Evolutionary conservation across 1,284 basidiomycete species (phyloP).

Genomic region (Sporisorium exsertum): DNA sequence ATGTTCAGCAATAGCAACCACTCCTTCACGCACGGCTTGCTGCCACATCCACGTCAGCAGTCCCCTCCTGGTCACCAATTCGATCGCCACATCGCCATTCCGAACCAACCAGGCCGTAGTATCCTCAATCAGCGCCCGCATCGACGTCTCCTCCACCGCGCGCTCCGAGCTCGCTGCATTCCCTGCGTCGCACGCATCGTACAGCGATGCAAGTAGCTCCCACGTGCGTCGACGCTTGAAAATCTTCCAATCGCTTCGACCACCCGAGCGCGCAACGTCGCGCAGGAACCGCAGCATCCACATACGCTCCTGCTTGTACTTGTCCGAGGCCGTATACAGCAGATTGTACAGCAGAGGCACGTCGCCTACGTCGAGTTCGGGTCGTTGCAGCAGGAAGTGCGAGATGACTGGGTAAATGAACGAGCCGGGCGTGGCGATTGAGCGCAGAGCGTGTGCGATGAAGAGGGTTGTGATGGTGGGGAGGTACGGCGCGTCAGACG

Average conservation of each 20-base stretch:
- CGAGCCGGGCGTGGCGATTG: slow-evolving; percentile 81
- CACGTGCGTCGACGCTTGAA: slow-evolving; percentile 85
- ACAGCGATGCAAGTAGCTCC: slow-evolving; percentile 85
- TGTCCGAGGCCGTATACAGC: slow-evolving; percentile 80
- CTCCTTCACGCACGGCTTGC: slow-evolving; percentile 38
- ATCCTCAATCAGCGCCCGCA: slow-evolving; percentile 41
- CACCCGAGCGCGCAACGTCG: slow-evolving; percentile 78
- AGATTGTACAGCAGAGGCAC: slow-evolving; percentile 87
- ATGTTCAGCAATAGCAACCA: slow-evolving; percentile 22
- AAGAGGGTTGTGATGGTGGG: slow-evolving; percentile 84
- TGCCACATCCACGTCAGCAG: slow-evolving; percentile 56
- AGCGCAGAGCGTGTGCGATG: slow-evolving; percentile 81
- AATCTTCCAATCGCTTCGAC: slow-evolving; percentile 81
- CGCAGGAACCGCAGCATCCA: slow-evolving; percentile 89
- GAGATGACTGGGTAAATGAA: slow-evolving; percentile 84
- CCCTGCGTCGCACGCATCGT: slow-evolving; percentile 74
- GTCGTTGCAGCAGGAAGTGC: slow-evolving; percentile 85
- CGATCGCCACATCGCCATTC: slow-evolving; percentile 42
- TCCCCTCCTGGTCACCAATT: slow-evolving; percentile 48
- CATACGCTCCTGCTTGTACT: slow-evolving; percentile 80
- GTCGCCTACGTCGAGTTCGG: slow-evolving; percentile 79
- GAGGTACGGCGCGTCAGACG: slow-evolving; percentile 70
- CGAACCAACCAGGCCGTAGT: slow-evolving; percentile 34
- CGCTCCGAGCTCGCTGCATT: slow-evolving; percentile 15
- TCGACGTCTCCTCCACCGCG: slow-evolving; percentile 35